phyloP scores from a whole-genome alignment of 2,329 filamentous ascomycete species.

The Colletotrichum shisoi region DNA sequence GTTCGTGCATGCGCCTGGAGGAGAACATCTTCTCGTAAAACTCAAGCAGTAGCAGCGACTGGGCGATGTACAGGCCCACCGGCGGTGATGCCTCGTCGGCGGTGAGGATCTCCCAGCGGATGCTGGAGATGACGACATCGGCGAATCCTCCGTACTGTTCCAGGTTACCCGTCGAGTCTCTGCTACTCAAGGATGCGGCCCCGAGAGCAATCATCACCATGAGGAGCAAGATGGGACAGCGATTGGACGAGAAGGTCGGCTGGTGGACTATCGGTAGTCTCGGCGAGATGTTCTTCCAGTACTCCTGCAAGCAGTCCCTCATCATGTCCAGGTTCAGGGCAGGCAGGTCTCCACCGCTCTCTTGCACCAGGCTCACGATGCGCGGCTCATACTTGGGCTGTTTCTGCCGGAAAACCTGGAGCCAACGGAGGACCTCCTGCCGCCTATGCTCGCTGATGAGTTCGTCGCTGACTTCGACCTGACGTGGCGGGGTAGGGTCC shows the following conservation, averaged over 20 bases:
- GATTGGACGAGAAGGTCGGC: conserved; percentile 82
- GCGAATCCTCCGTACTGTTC: conserved; percentile 58
- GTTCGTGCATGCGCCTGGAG: conserved; percentile 80
- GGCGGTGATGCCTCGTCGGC: conserved; percentile 83
- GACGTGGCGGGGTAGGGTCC: conserved; percentile 54
- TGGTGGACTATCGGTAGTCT: conserved; percentile 89
- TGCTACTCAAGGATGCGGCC: conserved; percentile 76
- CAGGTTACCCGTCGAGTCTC: conserved; percentile 62
- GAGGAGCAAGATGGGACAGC: conserved; percentile 78
- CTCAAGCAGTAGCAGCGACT: conserved; percentile 82
- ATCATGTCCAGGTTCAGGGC: conserved; percentile 78
- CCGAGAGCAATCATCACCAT: conserved; percentile 86
- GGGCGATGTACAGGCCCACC: conserved; percentile 87
- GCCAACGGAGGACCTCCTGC: conserved; percentile 55
- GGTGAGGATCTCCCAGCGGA: conserved; percentile 84
- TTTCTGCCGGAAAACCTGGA: conserved; percentile 55
- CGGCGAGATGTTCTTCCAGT: conserved; percentile 85
- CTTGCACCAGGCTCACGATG: conserved; percentile 45
- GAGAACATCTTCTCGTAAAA: conserved; percentile 94
- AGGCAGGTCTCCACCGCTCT: conserved; percentile 54
- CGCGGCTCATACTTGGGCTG: conserved; percentile 51
- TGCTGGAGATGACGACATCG: conserved; percentile 71
- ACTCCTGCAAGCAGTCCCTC: conserved; percentile 83
- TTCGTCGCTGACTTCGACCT: conserved; percentile 54
- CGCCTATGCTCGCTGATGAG: conserved; percentile 56